These are phyloP conservation scores for Ambispora gerdemannii DNA, from an alignment of 192 early-diverging fungal species.

Conservation along the genomic window DNA sequence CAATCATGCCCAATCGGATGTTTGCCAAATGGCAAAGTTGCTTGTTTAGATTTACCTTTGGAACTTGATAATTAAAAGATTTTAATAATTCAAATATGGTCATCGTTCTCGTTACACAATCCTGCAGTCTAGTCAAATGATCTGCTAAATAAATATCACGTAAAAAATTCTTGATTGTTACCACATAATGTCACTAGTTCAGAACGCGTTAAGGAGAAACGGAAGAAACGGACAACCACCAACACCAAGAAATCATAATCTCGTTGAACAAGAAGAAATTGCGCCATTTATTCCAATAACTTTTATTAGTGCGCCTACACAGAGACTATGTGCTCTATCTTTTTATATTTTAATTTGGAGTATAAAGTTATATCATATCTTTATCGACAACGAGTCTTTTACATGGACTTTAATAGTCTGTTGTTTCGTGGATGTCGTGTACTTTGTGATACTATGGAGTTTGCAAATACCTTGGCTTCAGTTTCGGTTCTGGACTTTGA, in stretches of 20 bases:
- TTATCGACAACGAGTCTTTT: background rate
- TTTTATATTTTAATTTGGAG: background rate
- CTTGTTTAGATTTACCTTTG: constrained; percentile 38
- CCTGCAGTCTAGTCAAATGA: too few relatives aligned
- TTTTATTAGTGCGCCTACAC: background rate
- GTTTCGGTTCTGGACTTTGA: background rate
- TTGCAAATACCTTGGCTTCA: constrained; percentile 27
- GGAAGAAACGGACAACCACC: too few relatives aligned
- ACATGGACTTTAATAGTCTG: background rate
- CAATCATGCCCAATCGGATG: constrained; percentile 41
- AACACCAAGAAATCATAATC: too few relatives aligned
- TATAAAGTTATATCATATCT: background rate
- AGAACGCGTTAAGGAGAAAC: too few relatives aligned
- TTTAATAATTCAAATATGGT: too few relatives aligned
- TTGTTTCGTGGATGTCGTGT: constrained; percentile 1
- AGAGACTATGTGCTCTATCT: constrained; percentile 1
- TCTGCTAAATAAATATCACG: too few relatives aligned
- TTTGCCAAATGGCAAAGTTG: constrained; percentile 39
- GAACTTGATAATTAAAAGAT: constrained; percentile 31
- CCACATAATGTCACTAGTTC: too few relatives aligned
- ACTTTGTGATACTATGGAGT: background rate
- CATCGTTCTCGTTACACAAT: too few relatives aligned
- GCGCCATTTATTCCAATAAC: background rate
- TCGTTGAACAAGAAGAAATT: background rate
- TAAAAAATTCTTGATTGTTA: too few relatives aligned